Evolutionary conservation across 441 rosid species (phyloP), one percentile per base, ranked within the genome.

Genomic region (Dalechampia spathulata): DNA sequence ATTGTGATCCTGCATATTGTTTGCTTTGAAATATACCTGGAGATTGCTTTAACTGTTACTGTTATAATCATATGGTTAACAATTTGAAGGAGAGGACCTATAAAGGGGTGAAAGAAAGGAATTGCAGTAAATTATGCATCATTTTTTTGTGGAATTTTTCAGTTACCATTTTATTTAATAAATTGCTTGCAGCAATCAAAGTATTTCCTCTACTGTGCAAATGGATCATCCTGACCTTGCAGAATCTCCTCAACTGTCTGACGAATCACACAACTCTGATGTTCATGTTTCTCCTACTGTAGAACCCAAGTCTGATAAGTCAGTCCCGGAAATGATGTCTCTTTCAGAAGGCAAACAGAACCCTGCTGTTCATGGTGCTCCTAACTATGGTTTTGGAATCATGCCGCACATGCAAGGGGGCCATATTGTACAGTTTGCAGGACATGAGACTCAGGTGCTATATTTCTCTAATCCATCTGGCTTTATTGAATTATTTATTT

Each of bases 331-430:
- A 50, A 57, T 37, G 41, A 64, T 67, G 51, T 19, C 65, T 60
- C 71, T 69, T 68, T 41, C 71, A 56, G 82, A 79, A 75, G 60
- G 58, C 62, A 75, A 82, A 67, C 86, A 69, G 58, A 73, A 68
- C 34, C 61, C 73, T 16, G 27, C 55, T 66, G 66, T 74, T 68
- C 87, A 77, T 60, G 76, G 78, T 71, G 78, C 55, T 44, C 85
- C 82, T 36, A 64, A 63, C 58, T 81, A 76, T 75, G 67, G 65
- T 61, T 75, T 78, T 63, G 84, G 82, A 54, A 69, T 83, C 50
- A 68, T 81, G 49, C 74, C 91, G 43, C 58, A 80, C 15, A 52
- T 76, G 34, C 57, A 87, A 45, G 78, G 75, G 13, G 69, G 73
- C 73, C 83, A 80, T 49, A 72, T 63, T 58, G 52, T 62, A 39